These are phyloP conservation scores for Grosmannia huntii DNA, from an alignment of 2,329 filamentous ascomycete genomes.

Conservation along the genomic window DNA sequence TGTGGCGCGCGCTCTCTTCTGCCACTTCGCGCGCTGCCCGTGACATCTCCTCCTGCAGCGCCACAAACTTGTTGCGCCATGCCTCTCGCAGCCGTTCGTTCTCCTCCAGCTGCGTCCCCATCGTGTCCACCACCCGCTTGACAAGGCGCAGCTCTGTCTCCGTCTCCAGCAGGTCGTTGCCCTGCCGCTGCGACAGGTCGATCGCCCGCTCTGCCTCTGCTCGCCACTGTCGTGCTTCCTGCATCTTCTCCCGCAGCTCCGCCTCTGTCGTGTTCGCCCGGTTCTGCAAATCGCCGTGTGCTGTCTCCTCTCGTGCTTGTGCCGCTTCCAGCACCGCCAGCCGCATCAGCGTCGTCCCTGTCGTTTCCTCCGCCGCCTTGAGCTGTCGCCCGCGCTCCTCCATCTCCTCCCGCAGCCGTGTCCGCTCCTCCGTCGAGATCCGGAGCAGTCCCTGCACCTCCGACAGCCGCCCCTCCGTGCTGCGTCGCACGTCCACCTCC, in stretches of 20 bases:
- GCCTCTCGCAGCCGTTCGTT: conserved; percentile 72
- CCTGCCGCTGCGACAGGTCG: conserved; percentile 35
- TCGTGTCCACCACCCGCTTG: conserved; percentile 56
- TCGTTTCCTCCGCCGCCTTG: conserved; percentile 42
- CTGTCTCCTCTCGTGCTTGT: conserved; percentile 43
- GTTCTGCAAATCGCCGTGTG: conserved; percentile 41
- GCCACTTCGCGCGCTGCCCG: conserved; percentile 65
- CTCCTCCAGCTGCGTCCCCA: conserved; percentile 72
- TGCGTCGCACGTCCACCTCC: conserved; percentile 49
- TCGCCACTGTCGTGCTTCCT: conserved; percentile 49
- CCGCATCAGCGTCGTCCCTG: conserved; percentile 44
- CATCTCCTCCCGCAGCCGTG: conserved; percentile 50
- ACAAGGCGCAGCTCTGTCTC: conserved; percentile 58
- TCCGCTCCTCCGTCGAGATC: conserved; percentile 59
- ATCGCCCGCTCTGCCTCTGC: conserved; percentile 47
- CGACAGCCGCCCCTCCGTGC: conserved; percentile 58
- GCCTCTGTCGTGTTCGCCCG: conserved; percentile 39
- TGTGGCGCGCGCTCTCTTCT: conserved; percentile 68
- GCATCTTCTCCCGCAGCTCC: conserved; percentile 41
- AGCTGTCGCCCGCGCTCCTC: conserved; percentile 60
- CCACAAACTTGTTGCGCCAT: conserved; percentile 74
- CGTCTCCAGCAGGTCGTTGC: conserved; percentile 34
- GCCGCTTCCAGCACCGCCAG: conserved; percentile 55
- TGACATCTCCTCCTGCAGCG: conserved; percentile 78
- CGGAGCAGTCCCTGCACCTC: conserved; percentile 60